Conservation (phyloP, 2,329 filamentous ascomycete genomes). For the Epichloe sp. region DNA sequence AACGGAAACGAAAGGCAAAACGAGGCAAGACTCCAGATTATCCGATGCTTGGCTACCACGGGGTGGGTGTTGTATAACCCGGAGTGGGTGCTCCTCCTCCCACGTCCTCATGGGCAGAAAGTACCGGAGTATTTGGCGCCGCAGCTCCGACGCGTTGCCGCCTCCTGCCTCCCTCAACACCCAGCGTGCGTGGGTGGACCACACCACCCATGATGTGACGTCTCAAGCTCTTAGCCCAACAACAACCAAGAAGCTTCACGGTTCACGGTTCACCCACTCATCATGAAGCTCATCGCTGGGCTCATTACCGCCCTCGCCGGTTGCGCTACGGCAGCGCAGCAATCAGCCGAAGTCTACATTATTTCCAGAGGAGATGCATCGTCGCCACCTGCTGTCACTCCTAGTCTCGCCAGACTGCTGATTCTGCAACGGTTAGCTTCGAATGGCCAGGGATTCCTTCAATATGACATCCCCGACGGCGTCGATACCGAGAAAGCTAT, state of each 20-base stretch:
- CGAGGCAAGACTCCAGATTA: not conserved
- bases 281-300: constrained; percentile 31
- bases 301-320: constrained; percentile 25
- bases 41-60: no score
- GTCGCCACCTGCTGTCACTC: constrained; percentile 30
- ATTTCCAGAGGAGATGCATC: constrained; percentile 23
- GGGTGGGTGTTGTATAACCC: no score
- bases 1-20: not conserved
- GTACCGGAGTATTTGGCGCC: constrained; percentile 7
- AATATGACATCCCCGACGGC: constrained; percentile 30
- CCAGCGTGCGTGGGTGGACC: not conserved
- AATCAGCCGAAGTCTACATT: constrained; percentile 40
- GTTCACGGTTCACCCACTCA: constrained; percentile 12
- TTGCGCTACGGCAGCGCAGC: constrained; percentile 24
- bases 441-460: constrained; percentile 32
- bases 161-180: not conserved
- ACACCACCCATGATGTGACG: constrained; percentile 16
- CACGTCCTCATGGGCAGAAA: not conserved
- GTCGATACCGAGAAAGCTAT: constrained; percentile 35
- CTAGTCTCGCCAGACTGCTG: constrained; percentile 43
- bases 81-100: no score
- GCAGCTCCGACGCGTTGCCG: constrained; percentile 3
- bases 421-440: constrained; percentile 42
- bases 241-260: constrained; percentile 20
- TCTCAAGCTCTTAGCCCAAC: constrained; percentile 11